Base-by-base conservation (phyloP, 768 basidiomycete genomes). In the Neoboletus magnificus region DNA sequence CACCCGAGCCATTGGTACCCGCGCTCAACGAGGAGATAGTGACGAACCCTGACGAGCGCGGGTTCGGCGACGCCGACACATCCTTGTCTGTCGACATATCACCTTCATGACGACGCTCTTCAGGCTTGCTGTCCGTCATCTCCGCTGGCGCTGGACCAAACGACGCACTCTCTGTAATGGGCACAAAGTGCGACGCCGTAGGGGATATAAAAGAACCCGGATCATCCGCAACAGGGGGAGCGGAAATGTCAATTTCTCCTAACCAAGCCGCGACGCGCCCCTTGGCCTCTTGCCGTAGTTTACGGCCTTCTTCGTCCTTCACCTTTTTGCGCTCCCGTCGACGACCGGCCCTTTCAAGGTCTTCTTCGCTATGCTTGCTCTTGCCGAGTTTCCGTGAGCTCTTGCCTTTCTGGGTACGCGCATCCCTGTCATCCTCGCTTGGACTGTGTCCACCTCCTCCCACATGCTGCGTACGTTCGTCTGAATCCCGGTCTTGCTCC, bases 201-300 rank as follows among this genome's bases (percentile, higher is more conserved):
- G 71, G 66, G 15, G 78, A 75, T 32, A 77, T 73, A 39, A 64
- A 57, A 5, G 75, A 72, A 10, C 51, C 37, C 12, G 60, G 54
- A 25, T 73, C 67, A 33, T 85, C 79, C 52, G 78, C 71, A 22
- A 50, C 54, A 48, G 79, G 79, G 2, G 83, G 82, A 5, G 72
- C 75, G 40, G 79, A 80, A 5, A 80, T 76, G 49, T 85, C 85
- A 46, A 91, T 82, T 10, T 73, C 77, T 29, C 85, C 89, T 56
- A 92, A 62, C 89, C 89, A 92, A 9, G 85, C 87, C 10, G 89
- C 78, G n/a, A 92, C 84, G 23, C 87, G 74, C 8, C 88, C 87
- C 56, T 87, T 86, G 11, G 83, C 82, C 7, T 82, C 75, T 49
- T 73, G 69, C 44, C 74, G 65, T 22, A 81, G 57, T 33, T 72